A percentile compares a stretch with the other conserved stretches of the same genome.
Evolutionary conservation across 192 early-diverging fungal species (phyloP).

Genomic region (Backusella sp.): DNA sequence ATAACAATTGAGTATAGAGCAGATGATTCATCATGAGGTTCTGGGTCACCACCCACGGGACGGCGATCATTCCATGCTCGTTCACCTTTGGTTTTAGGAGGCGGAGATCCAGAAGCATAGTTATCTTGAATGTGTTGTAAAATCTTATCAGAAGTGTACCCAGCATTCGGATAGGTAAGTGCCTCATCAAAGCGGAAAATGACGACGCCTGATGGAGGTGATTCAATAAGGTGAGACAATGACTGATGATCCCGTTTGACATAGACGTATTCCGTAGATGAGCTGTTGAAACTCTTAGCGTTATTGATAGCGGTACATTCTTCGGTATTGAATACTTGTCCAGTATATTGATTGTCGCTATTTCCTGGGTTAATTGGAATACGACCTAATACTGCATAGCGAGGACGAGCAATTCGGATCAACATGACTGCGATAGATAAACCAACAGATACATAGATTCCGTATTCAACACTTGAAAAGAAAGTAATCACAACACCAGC

Average conservation of each 20-base stretch:
- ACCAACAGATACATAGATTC: constrained; percentile 75
- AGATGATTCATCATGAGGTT: neutral
- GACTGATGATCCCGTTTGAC: constrained; percentile 14
- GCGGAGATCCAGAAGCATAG: constrained; percentile 10
- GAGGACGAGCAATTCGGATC: constrained; percentile 71
- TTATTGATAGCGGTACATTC: neutral
- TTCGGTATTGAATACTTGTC: neutral
- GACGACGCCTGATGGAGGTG: constrained; percentile 25
- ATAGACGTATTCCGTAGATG: constrained; percentile 15
- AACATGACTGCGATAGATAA: constrained; percentile 74
- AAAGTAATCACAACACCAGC: constrained; percentile 57
- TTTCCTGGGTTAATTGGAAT: constrained; percentile 18
- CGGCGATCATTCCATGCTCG: constrained; percentile 30
- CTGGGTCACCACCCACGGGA: neutral
- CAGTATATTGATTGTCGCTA: too few relatives aligned
- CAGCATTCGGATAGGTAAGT: constrained; percentile 28
- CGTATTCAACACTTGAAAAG: constrained; percentile 59
- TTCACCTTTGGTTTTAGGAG: constrained; percentile 15
- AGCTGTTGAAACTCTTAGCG: neutral
- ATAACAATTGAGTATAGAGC: constrained; percentile 20
- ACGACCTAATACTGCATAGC: constrained; percentile 47
- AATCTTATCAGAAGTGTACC: constrained; percentile 28
- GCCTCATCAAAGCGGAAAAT: constrained; percentile 32
- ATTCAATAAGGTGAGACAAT: constrained; percentile 11
- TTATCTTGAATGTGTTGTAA: constrained; percentile 25